Evolutionary conservation across 75 land plant genomes (phyloP).

Genomic region (Cupressus sempervirens): DNA sequence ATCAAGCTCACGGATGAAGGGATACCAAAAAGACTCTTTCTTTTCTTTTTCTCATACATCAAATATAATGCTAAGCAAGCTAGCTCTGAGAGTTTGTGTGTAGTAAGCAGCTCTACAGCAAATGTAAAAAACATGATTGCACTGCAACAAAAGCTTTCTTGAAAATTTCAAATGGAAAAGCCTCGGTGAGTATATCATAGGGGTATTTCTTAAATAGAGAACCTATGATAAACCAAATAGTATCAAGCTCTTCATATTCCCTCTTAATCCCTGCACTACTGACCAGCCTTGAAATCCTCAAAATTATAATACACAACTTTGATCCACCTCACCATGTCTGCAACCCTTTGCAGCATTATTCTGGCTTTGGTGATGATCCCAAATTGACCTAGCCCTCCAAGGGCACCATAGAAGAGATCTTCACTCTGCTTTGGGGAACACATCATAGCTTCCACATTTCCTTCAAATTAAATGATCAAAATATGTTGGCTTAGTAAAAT

Average conservation of each 20-base stretch:
- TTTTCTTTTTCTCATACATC: conserved; percentile 99
- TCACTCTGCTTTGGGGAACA: conserved; percentile 24
- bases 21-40: conserved; percentile 93
- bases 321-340: conserved; percentile 44
- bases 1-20: conserved; percentile 95
- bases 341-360: conserved; percentile 35
- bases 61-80: no score
- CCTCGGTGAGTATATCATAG: no score
- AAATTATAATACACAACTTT: no score
- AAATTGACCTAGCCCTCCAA: conserved; percentile 54
- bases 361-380: conserved; percentile 52
- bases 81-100: conserved; percentile 92
- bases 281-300: conserved; percentile 38
- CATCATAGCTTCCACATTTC: conserved; percentile 32
- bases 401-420: conserved; percentile 39
- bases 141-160: no score
- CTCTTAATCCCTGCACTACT: no score
- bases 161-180: no score
- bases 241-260: no score
- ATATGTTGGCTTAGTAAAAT: no score
- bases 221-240: no score
- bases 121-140: no score
- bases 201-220: no score
- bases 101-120: conserved; percentile 91
- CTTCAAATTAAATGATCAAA: conserved; percentile 19